A percentile compares a stretch with the other conserved stretches of the same genome.
phyloP scores from a whole-genome alignment of 1,284 basidiomycete species.

The Ustilago crameri region DNA sequence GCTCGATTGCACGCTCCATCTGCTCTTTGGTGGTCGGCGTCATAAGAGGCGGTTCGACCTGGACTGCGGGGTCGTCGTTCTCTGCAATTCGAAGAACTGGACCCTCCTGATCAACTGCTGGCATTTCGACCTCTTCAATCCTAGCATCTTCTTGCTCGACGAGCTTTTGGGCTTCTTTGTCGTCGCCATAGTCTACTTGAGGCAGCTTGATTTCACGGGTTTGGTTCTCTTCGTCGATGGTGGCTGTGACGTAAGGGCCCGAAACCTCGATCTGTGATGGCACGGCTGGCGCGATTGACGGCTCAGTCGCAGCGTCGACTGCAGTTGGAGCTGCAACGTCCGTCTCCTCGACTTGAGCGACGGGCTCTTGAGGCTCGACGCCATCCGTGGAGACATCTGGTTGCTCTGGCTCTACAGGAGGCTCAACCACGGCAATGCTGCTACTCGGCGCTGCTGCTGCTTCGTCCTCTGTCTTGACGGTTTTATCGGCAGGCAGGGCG shows the following conservation, averaged over 20 bases:
- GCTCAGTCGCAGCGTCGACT: background rate
- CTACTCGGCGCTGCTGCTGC: slow-evolving; percentile 1
- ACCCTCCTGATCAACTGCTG: slow-evolving; percentile 7
- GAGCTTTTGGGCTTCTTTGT: slow-evolving; percentile 29
- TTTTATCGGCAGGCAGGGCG: background rate
- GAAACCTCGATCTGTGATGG: slow-evolving; percentile 29
- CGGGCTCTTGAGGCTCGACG: background rate
- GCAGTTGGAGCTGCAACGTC: background rate
- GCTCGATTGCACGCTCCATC: slow-evolving; percentile 24
- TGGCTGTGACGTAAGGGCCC: slow-evolving; percentile 33
- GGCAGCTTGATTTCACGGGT: slow-evolving; percentile 34
- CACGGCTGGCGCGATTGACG: background rate
- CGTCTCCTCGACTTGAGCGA: background rate
- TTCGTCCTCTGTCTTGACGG: slow-evolving; percentile 20
- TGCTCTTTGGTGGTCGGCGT: slow-evolving; percentile 51
- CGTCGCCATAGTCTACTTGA: slow-evolving; percentile 30
- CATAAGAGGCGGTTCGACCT: slow-evolving; percentile 32
- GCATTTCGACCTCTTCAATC: slow-evolving; percentile 43
- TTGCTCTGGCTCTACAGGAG: background rate
- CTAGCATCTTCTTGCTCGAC: slow-evolving; percentile 26
- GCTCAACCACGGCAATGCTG: slow-evolving; percentile 9
- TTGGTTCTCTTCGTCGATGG: slow-evolving; percentile 24
- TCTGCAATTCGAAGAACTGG: slow-evolving; percentile 36
- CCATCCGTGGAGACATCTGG: background rate
- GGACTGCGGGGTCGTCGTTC: slow-evolving; percentile 21